Evolutionary conservation across 352 stramenopile genomes (phyloP).

Genomic region (Globisporangium cederbergense): DNA sequence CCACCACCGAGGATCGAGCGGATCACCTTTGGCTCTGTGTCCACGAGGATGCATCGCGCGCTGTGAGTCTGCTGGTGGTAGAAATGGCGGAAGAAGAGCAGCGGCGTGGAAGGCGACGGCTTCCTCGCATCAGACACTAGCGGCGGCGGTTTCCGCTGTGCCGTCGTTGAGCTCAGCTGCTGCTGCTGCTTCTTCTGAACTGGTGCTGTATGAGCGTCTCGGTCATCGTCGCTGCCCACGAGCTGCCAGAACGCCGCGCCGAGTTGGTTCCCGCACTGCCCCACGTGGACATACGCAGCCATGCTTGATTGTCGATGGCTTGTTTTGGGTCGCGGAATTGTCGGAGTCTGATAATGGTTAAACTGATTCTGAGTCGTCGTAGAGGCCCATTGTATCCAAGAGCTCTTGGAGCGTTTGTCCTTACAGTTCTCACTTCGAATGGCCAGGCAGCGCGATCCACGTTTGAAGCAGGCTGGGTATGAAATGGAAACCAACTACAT

Average conservation of each 20-base stretch:
- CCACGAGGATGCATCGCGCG: conserved; percentile 72
- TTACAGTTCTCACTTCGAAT: too few relatives aligned
- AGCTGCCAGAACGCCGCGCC: conserved; percentile 73
- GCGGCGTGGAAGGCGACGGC: not conserved
- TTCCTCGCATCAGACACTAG: not conserved
- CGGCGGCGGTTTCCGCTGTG: not conserved
- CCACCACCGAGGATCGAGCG: conserved; percentile 23
- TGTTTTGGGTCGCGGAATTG: not conserved
- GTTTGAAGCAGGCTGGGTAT: too few relatives aligned
- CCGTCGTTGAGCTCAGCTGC: conserved; percentile 1
- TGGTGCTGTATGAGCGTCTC: not conserved
- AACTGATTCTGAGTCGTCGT: not conserved
- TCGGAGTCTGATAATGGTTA: not conserved
- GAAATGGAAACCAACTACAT: too few relatives aligned
- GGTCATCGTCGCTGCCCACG: conserved; percentile 8
- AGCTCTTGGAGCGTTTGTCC: too few relatives aligned
- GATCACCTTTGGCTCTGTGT: conserved; percentile 78
- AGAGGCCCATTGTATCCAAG: too few relatives aligned
- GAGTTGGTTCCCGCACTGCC: conserved; percentile 78
- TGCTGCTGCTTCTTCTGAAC: not conserved
- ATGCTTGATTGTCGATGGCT: conserved; percentile 21
- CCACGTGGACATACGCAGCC: conserved; percentile 65
- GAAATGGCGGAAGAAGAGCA: conserved; percentile 35
- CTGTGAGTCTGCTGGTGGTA: conserved; percentile 38
- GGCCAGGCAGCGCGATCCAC: too few relatives aligned